Percentiles rank a stretch among this genome's conserved stretches.
Evolutionary conservation across 768 basidiomycete species (phyloP).

Genomic region (Leccinum broughii): DNA sequence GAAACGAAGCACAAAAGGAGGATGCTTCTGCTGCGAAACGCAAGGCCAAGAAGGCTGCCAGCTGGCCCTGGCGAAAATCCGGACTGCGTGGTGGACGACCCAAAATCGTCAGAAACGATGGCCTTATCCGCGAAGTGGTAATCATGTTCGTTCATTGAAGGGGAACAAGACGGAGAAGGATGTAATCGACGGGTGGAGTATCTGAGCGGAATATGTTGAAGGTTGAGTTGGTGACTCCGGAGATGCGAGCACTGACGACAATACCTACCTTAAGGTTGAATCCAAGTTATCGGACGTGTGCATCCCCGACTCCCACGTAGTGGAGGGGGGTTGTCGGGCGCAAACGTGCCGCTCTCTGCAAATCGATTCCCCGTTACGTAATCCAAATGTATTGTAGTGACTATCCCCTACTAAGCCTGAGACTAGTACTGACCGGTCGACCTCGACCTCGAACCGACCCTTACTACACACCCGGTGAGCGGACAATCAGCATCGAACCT

Average conservation of each 20-base stretch:
- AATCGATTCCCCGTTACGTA: no score
- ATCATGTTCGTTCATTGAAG: slow-evolving; percentile 71
- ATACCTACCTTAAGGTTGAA: no score
- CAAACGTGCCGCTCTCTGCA: no score
- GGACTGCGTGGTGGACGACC: slow-evolving; percentile 43
- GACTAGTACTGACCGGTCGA: no score
- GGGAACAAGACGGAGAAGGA: slow-evolving; percentile 49
- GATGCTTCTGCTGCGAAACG: slow-evolving; percentile 44
- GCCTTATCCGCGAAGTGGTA: slow-evolving; percentile 72
- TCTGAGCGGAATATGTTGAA: slow-evolving; percentile 67
- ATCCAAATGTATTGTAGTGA: no score
- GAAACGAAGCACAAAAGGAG: slow-evolving; percentile 46
- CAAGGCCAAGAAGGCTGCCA: slow-evolving; percentile 55
- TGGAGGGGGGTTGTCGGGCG: no score
- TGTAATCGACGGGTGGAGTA: slow-evolving; percentile 44
- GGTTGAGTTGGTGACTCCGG: slow-evolving; percentile 41
- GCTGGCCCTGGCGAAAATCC: slow-evolving; percentile 44
- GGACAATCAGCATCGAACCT: no score
- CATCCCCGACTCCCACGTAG: no score
- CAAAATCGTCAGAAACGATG: slow-evolving; percentile 70
- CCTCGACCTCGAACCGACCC: no score
- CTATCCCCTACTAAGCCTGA: no score
- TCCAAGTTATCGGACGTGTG: no score
- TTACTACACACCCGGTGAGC: no score
- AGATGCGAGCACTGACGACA: background rate